Conservation (phyloP, 2,329 filamentous ascomycete species). For the Colletotrichum gloeosporioides region DNA sequence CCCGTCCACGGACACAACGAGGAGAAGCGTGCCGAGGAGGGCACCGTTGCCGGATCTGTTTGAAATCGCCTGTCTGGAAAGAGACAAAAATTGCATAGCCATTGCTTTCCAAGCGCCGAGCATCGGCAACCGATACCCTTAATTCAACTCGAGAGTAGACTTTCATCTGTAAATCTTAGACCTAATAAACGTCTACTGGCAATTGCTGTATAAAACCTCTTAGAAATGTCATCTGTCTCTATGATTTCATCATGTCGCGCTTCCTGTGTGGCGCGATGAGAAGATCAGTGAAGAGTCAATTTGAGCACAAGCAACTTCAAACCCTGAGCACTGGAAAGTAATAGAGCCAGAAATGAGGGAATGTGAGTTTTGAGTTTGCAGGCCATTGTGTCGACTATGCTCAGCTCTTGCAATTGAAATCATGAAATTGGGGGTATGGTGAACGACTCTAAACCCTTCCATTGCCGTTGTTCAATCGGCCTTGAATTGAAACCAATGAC, state of each 20-base stretch:
- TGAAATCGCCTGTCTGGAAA: not conserved
- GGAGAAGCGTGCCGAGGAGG: conserved; percentile 21
- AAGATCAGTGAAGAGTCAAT: not conserved
- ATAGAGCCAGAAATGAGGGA: not conserved
- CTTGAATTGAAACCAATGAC: not conserved
- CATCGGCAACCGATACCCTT: conserved; percentile 6
- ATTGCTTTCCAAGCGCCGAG: not conserved
- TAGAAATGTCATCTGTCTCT: not conserved
- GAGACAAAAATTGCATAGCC: not conserved
- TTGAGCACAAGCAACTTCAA: not conserved
- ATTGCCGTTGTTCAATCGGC: not conserved
- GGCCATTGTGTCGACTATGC: not conserved
- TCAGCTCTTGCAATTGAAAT: not conserved
- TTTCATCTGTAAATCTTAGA: not conserved
- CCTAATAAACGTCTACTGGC: not conserved
- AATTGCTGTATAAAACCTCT: not conserved
- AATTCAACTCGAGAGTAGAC: not conserved
- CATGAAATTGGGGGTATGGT: not conserved
- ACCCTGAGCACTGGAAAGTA: not conserved
- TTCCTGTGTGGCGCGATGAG: not conserved
- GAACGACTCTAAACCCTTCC: not conserved
- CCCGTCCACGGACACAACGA: conserved; percentile 9
- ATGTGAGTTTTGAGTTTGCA: not conserved
- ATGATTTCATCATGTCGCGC: not conserved
- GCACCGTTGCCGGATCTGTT: not conserved